Conservation (phyloP, 1,284 basidiomycete species). For the Cystobasidium pallidum region DNA sequence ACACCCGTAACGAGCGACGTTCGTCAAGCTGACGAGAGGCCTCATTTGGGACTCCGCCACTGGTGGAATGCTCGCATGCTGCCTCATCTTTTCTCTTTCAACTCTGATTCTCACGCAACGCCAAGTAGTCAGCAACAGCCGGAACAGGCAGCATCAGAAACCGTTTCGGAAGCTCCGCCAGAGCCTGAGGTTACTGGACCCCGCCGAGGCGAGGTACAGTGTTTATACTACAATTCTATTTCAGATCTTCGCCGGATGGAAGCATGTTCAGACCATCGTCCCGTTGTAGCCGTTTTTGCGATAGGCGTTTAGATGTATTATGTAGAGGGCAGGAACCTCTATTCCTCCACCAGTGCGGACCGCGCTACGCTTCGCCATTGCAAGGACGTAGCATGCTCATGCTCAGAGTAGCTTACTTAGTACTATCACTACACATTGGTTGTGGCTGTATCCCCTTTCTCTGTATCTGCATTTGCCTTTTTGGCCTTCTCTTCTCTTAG, state of each 20-base stretch:
- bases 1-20: conserved; percentile 4
- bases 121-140: neutral
- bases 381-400: too few species aligned
- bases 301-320: too few species aligned
- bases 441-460: neutral
- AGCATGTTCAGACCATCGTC: conserved; percentile 49
- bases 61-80: conserved; percentile 34
- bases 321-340: too few species aligned
- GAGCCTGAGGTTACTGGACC: conserved; percentile 45
- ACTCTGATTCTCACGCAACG: neutral
- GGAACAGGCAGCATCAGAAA: neutral
- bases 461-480: conserved; percentile 14
- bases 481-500: conserved; percentile 24
- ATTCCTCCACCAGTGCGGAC: too few species aligned
- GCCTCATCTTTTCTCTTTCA: conserved; percentile 10
- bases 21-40: neutral
- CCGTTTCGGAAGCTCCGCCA: neutral
- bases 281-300: conserved; percentile 47
- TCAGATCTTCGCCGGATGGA: conserved; percentile 49
- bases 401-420: too few species aligned
- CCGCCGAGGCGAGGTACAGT: conserved; percentile 46
- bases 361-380: too few species aligned
- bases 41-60: conserved; percentile 1
- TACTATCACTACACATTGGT: neutral
- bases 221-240: conserved; percentile 49